Evolutionary conservation across 805 yeast genomes (phyloP).

Genomic region (Saccharomycopsis javanensis): DNA sequence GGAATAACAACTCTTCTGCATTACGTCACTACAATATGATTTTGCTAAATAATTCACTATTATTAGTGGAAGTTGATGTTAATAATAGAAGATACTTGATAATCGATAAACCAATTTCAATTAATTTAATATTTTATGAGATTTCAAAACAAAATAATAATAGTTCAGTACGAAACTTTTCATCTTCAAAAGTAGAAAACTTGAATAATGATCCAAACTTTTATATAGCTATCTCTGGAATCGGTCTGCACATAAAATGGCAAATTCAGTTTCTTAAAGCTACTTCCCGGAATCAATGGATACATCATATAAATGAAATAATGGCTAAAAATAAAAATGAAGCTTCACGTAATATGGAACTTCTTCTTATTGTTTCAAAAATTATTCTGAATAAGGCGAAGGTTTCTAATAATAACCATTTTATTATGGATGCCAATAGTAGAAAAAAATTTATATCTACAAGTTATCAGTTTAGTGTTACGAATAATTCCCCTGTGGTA

Average conservation of each 20-base stretch:
- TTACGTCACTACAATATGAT: conserved; percentile 11
- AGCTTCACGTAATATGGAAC: neutral
- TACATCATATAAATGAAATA: conserved; percentile 5
- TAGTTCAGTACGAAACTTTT: neutral
- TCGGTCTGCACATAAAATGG: conserved; percentile 2
- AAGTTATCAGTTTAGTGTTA: neutral
- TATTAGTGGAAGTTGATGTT: conserved; percentile 11
- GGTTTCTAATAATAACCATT: neutral
- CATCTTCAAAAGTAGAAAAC: neutral
- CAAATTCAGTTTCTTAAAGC: conserved; percentile 4
- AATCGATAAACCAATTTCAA: conserved; percentile 16
- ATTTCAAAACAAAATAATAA: neutral
- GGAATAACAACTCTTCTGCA: neutral
- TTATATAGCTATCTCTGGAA: neutral
- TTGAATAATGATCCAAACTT: neutral
- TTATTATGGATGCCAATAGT: neutral
- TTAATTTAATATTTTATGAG: conserved; percentile 9
- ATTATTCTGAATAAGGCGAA: neutral
- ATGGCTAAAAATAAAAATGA: neutral
- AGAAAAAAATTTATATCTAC: neutral
- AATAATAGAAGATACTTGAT: conserved; percentile 9
- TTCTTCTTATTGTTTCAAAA: neutral
- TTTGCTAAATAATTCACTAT: conserved; percentile 11
- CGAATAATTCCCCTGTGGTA: neutral
- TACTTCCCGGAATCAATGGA: conserved; percentile 11